A percentile compares a stretch with the other conserved stretches of the same genome.
Conservation (phyloP, 805 yeast genomes). For the Metschnikowia vanudenii region DNA sequence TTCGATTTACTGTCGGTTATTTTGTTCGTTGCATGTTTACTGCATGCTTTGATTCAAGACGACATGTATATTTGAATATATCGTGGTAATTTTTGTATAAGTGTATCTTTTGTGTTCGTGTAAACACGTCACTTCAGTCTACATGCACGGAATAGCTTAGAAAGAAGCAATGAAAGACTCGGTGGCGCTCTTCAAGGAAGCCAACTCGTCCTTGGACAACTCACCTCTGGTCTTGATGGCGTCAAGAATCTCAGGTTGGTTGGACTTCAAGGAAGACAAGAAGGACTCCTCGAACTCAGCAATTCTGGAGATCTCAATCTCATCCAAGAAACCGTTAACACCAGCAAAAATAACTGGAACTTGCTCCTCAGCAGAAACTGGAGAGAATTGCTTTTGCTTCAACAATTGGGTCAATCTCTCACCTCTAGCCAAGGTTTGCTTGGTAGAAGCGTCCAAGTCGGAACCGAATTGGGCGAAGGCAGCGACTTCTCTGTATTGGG, state of each 20-base stretch:
- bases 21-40: too few relatives aligned
- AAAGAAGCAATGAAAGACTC: conserved; percentile 92
- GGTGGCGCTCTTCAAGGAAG: conserved; percentile 84
- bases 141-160: conserved; percentile 31
- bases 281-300: conserved; percentile 90
- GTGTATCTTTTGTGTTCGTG: conserved; percentile 20
- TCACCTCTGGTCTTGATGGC: conserved; percentile 88
- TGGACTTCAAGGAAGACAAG: conserved; percentile 88
- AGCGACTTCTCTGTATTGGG: conserved; percentile 99
- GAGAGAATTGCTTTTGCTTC: conserved; percentile 96
- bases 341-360: conserved; percentile 99
- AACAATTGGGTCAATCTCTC: conserved; percentile 99
- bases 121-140: conserved; percentile 19
- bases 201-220: conserved; percentile 83
- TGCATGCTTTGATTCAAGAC: too few relatives aligned
- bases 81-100: conserved; percentile 20
- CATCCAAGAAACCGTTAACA: conserved; percentile 98
- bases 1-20: too few relatives aligned
- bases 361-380: conserved; percentile 98
- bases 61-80: conserved; percentile 15
- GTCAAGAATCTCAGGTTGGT: conserved; percentile 78
- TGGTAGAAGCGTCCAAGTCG: conserved; percentile 99
- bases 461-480: conserved; percentile 99
- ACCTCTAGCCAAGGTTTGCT: conserved; percentile 99
- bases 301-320: conserved; percentile 78